phyloP scores from a whole-genome alignment of 257 asterid species.

The Solanum chaucha region DNA sequence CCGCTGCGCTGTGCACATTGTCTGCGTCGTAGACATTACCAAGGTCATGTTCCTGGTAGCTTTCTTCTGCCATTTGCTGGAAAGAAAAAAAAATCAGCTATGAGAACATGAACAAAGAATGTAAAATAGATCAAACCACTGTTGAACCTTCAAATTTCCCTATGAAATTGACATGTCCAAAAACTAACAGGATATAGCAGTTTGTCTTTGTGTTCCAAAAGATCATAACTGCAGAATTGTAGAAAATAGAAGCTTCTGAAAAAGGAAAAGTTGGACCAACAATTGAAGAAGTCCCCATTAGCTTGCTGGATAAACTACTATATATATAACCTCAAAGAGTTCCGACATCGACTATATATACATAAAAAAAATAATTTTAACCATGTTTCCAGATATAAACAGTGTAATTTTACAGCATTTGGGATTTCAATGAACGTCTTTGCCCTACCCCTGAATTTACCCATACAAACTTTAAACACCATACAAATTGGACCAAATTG shows the following conservation, averaged over 20 bases:
- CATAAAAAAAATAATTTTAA: neutral
- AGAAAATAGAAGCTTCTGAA: neutral
- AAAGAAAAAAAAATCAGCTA: neutral
- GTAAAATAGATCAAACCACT: neutral
- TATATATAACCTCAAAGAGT: neutral
- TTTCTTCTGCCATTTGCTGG: slow-evolving; percentile 41
- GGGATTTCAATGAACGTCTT: neutral
- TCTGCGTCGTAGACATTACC: slow-evolving; percentile 6
- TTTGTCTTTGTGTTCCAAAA: neutral
- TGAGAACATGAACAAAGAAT: neutral
- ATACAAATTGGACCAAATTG: neutral
- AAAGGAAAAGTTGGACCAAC: neutral
- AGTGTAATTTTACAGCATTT: neutral
- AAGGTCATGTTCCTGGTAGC: slow-evolving; percentile 16
- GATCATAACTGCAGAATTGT: neutral
- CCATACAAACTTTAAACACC: neutral
- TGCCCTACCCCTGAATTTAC: neutral
- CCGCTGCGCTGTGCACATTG: neutral
- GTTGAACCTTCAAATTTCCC: neutral
- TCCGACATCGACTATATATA: neutral
- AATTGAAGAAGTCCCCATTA: neutral
- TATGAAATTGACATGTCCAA: neutral
- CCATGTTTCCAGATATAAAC: neutral
- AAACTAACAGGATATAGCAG: neutral
- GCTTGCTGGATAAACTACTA: neutral